Conservation (phyloP, 2,329 filamentous ascomycete species). For the Botryotinia calthae region DNA sequence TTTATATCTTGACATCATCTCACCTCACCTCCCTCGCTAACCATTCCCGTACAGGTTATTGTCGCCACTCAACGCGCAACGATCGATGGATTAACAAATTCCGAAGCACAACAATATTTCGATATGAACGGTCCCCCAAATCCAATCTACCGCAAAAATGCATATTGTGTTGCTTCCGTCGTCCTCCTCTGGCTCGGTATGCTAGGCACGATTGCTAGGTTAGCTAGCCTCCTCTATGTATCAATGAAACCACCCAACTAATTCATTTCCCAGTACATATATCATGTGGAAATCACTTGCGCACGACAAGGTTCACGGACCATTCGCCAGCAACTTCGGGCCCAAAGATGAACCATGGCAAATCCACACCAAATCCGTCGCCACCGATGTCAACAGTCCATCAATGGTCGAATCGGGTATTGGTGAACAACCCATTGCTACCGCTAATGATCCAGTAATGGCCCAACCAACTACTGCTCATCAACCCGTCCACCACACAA, state of each 20-base stretch:
- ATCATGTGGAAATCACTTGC: slow-evolving; percentile 40
- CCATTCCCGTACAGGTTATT: slow-evolving; percentile 40
- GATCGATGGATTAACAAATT: slow-evolving; percentile 42
- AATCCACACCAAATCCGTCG: neutral
- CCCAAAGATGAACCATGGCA: neutral
- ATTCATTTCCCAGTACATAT: slow-evolving; percentile 33
- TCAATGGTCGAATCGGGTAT: neutral
- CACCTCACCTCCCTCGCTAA: neutral
- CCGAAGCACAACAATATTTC: slow-evolving; percentile 37
- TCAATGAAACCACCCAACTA: neutral
- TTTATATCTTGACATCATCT: neutral
- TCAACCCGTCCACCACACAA: neutral
- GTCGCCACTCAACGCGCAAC: slow-evolving; percentile 47
- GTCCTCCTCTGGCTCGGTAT: slow-evolving; percentile 54
- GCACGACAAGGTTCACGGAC: slow-evolving; percentile 39
- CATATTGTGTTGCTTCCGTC: slow-evolving; percentile 49
- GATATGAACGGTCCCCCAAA: slow-evolving; percentile 40
- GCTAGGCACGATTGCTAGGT: slow-evolving; percentile 48
- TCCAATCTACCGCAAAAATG: slow-evolving; percentile 48
- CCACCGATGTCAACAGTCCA: neutral
- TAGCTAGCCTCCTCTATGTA: slow-evolving; percentile 17
- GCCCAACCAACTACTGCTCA: neutral
- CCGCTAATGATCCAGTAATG: neutral
- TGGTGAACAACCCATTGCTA: neutral
- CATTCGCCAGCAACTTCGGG: slow-evolving; percentile 25